Conservation (phyloP, 208 protist species). For the Leishmania aethiopica region DNA sequence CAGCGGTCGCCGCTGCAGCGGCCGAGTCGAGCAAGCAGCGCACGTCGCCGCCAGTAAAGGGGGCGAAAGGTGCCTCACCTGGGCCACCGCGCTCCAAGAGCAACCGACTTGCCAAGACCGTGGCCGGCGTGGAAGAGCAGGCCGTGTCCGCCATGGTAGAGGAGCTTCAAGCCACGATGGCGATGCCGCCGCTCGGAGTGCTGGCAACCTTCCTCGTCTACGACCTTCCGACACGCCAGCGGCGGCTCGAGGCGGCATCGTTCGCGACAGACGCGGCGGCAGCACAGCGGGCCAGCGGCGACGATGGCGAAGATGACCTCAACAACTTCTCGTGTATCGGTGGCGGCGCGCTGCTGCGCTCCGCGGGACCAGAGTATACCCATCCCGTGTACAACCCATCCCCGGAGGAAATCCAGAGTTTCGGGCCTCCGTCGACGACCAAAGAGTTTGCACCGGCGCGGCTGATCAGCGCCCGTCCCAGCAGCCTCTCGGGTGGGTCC, state of each 20-base stretch:
- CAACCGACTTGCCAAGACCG: conserved; percentile 12
- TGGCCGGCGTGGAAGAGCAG: conserved; percentile 15
- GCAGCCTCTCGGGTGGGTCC: background rate
- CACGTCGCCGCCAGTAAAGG: conserved; percentile 12
- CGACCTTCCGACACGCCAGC: conserved; percentile 61
- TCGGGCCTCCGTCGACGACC: background rate
- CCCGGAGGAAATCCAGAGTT: conserved; percentile 11
- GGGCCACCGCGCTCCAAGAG: conserved; percentile 19
- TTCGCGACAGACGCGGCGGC: conserved; percentile 14
- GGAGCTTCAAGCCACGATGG: conserved; percentile 24
- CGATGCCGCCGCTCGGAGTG: conserved; percentile 72
- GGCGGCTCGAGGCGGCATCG: conserved; percentile 45
- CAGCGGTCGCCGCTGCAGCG: conserved; percentile 2
- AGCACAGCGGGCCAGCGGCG: background rate
- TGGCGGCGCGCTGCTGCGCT: background rate
- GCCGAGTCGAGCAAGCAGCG: conserved; percentile 20
- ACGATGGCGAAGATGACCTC: conserved; percentile 11
- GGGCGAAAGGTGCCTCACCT: conserved; percentile 2
- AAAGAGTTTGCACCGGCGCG: conserved; percentile 10
- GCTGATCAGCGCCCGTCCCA: conserved; percentile 2
- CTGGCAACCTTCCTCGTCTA: conserved; percentile 70
- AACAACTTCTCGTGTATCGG: background rate
- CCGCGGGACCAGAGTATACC: conserved; percentile 3
- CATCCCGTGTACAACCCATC: conserved; percentile 22
- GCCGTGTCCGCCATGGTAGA: conserved; percentile 16